Evolutionary conservation across 768 basidiomycete genomes (phyloP), one percentile per base, ranked within the genome.

Genomic region (Dioszegia hungarica): DNA sequence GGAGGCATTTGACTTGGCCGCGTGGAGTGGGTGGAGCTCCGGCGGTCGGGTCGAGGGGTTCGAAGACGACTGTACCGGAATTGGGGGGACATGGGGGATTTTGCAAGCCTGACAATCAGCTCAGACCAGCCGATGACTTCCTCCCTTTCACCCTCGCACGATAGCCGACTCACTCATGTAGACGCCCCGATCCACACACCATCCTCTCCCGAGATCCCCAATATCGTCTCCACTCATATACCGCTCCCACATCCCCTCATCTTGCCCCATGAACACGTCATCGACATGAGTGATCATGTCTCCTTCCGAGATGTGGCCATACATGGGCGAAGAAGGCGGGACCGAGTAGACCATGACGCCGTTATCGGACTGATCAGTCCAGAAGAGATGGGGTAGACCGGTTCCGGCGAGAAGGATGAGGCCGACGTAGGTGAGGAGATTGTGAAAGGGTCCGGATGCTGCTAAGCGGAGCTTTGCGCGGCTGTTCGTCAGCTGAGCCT

Each of bases 381-480:
- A 90, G 80, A 81, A 17, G 79, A 63, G 36, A 78, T 55, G 46
- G 70, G 62, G 59, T 77, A 68, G 10, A 77, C 54, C 33, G 68
- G 56, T 22, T 9, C 54, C 48, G 14, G 61, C 50, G 24, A 62
- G 15, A 1, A 79, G 50, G 5, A 75, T 61, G 2, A 74, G 33
- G 11, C 63, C 19, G 15, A 63, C 22, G 78, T 81, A 86, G 36
- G 85, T 78, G 4, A 84, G 56, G 11, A 89, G 68, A 67, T 91
- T 93, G 74, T 91, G 87, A 61, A 85, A 87, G 17, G 88, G 84
- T 2, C 90, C 90, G 1, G 86, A 84, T 8, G 86, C 80, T 29
- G 85, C 79, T 45, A 92, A 79, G 15, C 86, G 82, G n/a, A 85
- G 60, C 38, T 61, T 65, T 1, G 63, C 60, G 24, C 56, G 60